Percentiles rank a stretch among this genome's conserved stretches.
Evolutionary conservation across 2,329 filamentous ascomycete species (phyloP).

Genomic region (Sphaceloma murrayae): DNA sequence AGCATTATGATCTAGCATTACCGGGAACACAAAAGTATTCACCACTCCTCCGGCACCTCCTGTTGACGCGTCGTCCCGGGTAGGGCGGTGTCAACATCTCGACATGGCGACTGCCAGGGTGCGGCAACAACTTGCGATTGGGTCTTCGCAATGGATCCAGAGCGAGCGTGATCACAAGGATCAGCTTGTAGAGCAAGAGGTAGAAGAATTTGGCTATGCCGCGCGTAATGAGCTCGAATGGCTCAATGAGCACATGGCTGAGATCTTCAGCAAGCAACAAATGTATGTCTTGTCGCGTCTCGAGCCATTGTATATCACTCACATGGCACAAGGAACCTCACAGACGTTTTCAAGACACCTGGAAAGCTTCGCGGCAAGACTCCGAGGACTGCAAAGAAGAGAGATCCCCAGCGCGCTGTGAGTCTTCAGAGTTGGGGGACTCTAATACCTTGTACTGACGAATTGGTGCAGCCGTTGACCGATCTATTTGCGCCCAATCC

Average conservation of each 20-base stretch:
- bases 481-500: constrained; percentile 40
- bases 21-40: no score
- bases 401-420: constrained; percentile 52
- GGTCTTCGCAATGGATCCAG: constrained; percentile 58
- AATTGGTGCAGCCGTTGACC: constrained; percentile 35
- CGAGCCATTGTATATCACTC: constrained; percentile 21
- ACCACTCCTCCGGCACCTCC: no score
- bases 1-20: constrained; percentile 8
- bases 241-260: constrained; percentile 97
- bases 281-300: constrained; percentile 50
- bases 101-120: constrained; percentile 24
- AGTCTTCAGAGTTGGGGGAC: constrained; percentile 44
- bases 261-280: constrained; percentile 79
- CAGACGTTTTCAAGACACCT: constrained; percentile 92
- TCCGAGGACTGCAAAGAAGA: constrained; percentile 59
- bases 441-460: constrained; percentile 47
- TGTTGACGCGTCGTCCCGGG: constrained; percentile 12
- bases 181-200: constrained; percentile 67
- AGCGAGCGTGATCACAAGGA: constrained; percentile 72
- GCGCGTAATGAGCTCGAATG: constrained; percentile 92
- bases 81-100: constrained; percentile 3
- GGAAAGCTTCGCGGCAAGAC: constrained; percentile 76
- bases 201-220: constrained; percentile 87
- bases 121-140: constrained; percentile 24
- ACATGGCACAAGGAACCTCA: constrained; percentile 59